Base-by-base conservation (phyloP, 768 basidiomycete species). In the Exidia glandulosa region DNA sequence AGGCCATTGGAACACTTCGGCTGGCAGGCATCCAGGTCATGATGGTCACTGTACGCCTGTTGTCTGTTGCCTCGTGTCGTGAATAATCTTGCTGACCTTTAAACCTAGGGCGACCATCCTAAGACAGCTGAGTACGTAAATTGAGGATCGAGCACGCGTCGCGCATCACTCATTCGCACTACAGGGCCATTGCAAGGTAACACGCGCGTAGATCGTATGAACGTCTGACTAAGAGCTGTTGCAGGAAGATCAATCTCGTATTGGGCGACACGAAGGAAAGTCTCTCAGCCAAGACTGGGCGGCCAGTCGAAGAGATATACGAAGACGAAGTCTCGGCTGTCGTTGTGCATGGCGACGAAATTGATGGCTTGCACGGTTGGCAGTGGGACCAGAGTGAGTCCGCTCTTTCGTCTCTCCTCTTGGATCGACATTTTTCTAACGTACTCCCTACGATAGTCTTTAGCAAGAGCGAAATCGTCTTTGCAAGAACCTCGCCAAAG, bases 21-120 rank as follows among this genome's bases (percentile, higher is more conserved):
- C 75, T 85, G 7, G 85, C 85, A 2, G 85, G 85, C 1, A 87
- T 86, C 67, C 86, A 85, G 69, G 84, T 87, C 33, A 86, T 86
- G 81, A 87, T 87, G 85, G 82, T 87, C 4, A 87, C 84, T 27
- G 84, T 55, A 41, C 6, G 7, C 12, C 4, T 45, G 62, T 55
- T 50, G 34, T 50, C 56, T 32, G 32, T 23, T 57, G 30, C 25
- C 50, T 31, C 56, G 34, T n/a, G n/a, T n/a, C n/a, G n/a, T n/a
- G n/a, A n/a, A n/a, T n/a, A n/a, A n/a, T n/a, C 29, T 23, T 52
- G 13, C 25, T 41, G 57, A 13, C 7, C 29, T 9, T 58, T 37
- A 12, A 29, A 47, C 33, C 2, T 45, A n/a, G 80, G 82, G 83
- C 60, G 84, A 86, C 65, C 85, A 87, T 68, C 84, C 84, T 1